Evolutionary conservation across 2,329 filamentous ascomycete species (phyloP).

Genomic region (Pestalotiopsis sp.): DNA sequence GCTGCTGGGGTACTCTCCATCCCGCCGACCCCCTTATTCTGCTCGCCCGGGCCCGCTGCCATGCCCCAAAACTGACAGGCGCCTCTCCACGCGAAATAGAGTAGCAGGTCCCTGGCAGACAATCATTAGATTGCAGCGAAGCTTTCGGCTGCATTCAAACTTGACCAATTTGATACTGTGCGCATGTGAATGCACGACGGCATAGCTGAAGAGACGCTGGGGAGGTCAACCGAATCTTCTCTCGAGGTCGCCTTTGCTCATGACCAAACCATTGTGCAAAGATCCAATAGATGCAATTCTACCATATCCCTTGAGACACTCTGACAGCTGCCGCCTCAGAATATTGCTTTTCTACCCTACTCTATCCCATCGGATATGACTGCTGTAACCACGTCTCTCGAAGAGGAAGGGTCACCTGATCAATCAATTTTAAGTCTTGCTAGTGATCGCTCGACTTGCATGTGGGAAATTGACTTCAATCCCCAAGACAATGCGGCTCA

Average conservation of each 20-base stretch:
- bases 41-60: not conserved
- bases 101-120: not conserved
- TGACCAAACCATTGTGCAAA: too few species aligned
- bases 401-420: not conserved
- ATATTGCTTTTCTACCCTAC: too few species aligned
- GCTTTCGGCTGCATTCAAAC: not conserved
- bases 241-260: too few species aligned
- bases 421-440: not conserved
- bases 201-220: too few species aligned
- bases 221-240: too few species aligned
- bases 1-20: not conserved
- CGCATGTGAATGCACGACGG: not conserved
- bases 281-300: too few species aligned
- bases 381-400: too few species aligned
- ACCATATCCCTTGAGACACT: too few species aligned
- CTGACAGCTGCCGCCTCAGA: too few species aligned
- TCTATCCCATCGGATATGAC: too few species aligned
- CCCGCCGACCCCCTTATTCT: not conserved
- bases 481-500: not conserved
- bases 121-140: not conserved
- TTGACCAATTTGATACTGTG: not conserved
- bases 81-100: constrained; percentile 2
- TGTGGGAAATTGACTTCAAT: not conserved
- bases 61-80: constrained; percentile 4
- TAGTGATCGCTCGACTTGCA: not conserved